These are phyloP conservation scores for Cenchrus fungigraminus DNA, from an alignment of 176 grass and related monocot genomes.

Conservation along the genomic window DNA sequence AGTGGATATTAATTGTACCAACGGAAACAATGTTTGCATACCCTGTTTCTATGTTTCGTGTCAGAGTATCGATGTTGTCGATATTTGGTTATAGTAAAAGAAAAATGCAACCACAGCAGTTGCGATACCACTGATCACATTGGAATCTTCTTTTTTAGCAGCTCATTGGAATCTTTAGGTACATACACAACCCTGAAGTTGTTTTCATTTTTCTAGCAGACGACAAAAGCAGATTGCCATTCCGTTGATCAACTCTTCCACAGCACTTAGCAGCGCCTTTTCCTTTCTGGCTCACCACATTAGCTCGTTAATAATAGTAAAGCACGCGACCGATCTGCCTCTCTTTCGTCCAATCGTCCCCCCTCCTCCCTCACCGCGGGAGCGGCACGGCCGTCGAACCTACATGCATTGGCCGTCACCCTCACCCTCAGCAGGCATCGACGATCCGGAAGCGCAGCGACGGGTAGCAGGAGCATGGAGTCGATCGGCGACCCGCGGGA, in stretches of 20 bases:
- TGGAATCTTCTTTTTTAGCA: not conserved
- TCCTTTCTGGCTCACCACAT: not conserved
- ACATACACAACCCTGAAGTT: no score
- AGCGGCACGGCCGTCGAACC: slow-evolving; percentile 15
- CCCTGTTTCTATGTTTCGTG: not conserved
- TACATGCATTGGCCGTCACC: slow-evolving; percentile 17
- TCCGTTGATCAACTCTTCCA: not conserved
- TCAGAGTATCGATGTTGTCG: not conserved
- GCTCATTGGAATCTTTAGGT: not conserved
- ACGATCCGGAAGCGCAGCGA: slow-evolving; percentile 11
- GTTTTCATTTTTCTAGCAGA: not conserved
- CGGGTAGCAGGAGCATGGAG: slow-evolving; percentile 39
- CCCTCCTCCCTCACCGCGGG: not conserved
- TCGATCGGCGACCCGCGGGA: slow-evolving; percentile 56
- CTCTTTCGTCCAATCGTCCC: slow-evolving; percentile 23
- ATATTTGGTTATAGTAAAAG: not conserved
- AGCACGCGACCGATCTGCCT: slow-evolving; percentile 5
- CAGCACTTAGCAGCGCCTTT: not conserved
- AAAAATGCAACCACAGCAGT: not conserved
- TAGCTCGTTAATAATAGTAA: slow-evolving; percentile 29
- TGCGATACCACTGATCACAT: not conserved
- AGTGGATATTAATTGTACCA: not conserved
- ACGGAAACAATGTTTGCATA: not conserved
- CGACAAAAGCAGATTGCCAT: not conserved
- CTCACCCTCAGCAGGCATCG: not conserved